A percentile compares a stretch with the other conserved stretches of the same genome.
Conservation (phyloP, 345 rosid genomes). For the Hibiscus mutabilis region DNA sequence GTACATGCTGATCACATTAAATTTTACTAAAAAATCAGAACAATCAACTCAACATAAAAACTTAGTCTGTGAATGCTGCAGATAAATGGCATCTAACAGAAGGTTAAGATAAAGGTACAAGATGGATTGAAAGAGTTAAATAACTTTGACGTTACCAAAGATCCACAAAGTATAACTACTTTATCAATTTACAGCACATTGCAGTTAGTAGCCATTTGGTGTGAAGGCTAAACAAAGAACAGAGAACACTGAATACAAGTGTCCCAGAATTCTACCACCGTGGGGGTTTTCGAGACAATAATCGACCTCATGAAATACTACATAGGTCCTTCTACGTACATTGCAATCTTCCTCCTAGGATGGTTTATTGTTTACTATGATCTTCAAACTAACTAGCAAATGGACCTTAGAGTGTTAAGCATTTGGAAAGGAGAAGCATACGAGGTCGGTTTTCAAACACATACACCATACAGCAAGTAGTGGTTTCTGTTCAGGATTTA, state of each 20-base stretch:
- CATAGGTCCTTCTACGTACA: background rate
- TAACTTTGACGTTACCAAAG: too few relatives aligned
- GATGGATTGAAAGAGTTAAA: background rate
- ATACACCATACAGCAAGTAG: background rate
- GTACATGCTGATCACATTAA: background rate
- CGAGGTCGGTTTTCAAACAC: background rate
- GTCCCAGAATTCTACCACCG: background rate
- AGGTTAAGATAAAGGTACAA: background rate
- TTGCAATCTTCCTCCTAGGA: background rate
- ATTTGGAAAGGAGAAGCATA: background rate
- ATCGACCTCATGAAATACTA: background rate
- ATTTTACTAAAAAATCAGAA: background rate
- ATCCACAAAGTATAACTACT: background rate
- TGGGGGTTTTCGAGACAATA: background rate
- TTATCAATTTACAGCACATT: background rate
- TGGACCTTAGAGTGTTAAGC: background rate
- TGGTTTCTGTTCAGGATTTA: background rate
- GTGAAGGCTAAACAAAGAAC: background rate
- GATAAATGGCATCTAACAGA: background rate
- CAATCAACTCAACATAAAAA: background rate
- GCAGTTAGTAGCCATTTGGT: background rate
- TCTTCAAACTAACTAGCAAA: background rate
- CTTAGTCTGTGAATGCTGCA: background rate
- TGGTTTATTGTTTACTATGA: background rate
- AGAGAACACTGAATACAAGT: background rate